These are phyloP conservation scores for Ascochyta pisi DNA, from an alignment of 2,329 filamentous ascomycete species.

Conservation along the genomic window DNA sequence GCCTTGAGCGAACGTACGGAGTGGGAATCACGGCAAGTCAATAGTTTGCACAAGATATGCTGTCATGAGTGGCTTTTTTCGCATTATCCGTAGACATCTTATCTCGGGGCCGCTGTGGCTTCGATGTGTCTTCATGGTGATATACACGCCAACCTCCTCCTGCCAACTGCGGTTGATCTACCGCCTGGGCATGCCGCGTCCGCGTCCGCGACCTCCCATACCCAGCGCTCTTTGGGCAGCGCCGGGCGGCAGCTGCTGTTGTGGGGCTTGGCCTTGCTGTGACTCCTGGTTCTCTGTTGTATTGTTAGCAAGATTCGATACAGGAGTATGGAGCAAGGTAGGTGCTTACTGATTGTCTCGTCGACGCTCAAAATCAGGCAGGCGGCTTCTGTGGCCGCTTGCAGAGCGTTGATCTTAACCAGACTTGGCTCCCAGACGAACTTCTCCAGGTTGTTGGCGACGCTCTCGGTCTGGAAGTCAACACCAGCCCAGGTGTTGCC, in stretches of 20 bases:
- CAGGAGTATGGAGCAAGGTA: background rate
- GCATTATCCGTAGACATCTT: conserved; percentile 45
- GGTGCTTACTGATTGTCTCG: conserved; percentile 83
- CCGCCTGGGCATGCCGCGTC: conserved; percentile 79
- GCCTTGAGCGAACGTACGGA: background rate
- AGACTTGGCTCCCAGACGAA: conserved; percentile 98
- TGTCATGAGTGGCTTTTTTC: conserved; percentile 21
- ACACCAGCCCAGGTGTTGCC: conserved; percentile 94
- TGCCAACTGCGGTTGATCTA: conserved; percentile 49
- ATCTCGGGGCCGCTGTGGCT: conserved; percentile 20
- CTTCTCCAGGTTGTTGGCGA: conserved; percentile 89
- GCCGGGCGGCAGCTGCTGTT: conserved; percentile 65
- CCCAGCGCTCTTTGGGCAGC: conserved; percentile 89
- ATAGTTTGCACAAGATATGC: background rate
- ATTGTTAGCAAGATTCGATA: conserved; percentile 26
- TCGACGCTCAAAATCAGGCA: conserved; percentile 96
- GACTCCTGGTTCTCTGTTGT: conserved; percentile 85
- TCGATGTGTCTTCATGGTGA: conserved; percentile 30
- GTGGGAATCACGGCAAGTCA: background rate
- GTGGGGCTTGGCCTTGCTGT: conserved; percentile 79
- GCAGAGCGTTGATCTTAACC: conserved; percentile 96
- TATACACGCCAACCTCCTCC: conserved; percentile 23
- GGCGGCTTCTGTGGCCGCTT: conserved; percentile 92
- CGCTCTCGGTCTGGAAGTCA: conserved; percentile 90
- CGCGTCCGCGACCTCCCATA: conserved; percentile 67